A percentile compares a stretch with the other conserved stretches of the same genome.
Conservation (phyloP, 352 stramenopile species). For the Phytophthora sp. region DNA sequence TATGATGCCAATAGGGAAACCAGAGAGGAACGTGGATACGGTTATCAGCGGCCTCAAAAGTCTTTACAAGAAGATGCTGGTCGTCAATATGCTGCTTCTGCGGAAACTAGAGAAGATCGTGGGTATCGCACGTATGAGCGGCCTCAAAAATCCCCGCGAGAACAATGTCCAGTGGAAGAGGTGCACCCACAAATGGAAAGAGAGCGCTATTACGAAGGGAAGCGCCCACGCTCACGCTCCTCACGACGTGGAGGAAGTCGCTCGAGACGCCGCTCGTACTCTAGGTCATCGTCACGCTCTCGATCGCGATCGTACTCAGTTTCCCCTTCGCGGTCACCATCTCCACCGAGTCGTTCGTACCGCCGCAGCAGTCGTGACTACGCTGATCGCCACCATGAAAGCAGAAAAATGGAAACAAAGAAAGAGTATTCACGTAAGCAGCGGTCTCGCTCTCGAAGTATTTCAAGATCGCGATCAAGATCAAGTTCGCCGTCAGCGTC, state of each 20-base stretch:
- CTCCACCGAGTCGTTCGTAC: conserved; percentile 20
- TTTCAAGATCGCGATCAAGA: conserved; percentile 43
- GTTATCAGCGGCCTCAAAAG: conserved; percentile 5
- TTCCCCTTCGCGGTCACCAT: conserved; percentile 33
- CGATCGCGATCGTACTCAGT: conserved; percentile 45
- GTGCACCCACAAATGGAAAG: conserved; percentile 5
- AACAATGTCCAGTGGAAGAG: conserved; percentile 13
- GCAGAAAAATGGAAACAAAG: conserved; percentile 20
- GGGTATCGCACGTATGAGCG: conserved; percentile 23
- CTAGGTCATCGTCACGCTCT: conserved; percentile 45
- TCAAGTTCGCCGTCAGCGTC: conserved; percentile 41
- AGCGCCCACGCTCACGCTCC: conserved; percentile 36
- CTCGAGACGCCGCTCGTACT: conserved; percentile 41
- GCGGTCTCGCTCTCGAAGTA: conserved; percentile 38
- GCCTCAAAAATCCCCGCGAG: conserved; percentile 7
- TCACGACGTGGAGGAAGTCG: conserved; percentile 30
- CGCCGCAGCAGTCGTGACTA: conserved; percentile 33
- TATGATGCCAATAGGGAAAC: conserved; percentile 9
- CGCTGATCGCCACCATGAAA: conserved; percentile 14
- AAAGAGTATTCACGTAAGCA: conserved; percentile 27
- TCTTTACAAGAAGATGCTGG: conserved; percentile 12
- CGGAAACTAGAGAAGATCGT: conserved; percentile 30
- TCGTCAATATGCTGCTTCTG: conserved; percentile 9
- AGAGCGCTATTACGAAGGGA: conserved; percentile 28
- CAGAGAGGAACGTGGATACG: conserved; percentile 32